Evolutionary conservation across 352 stramenopile genomes (phyloP).

Genomic region (Phytopythium litorale): DNA sequence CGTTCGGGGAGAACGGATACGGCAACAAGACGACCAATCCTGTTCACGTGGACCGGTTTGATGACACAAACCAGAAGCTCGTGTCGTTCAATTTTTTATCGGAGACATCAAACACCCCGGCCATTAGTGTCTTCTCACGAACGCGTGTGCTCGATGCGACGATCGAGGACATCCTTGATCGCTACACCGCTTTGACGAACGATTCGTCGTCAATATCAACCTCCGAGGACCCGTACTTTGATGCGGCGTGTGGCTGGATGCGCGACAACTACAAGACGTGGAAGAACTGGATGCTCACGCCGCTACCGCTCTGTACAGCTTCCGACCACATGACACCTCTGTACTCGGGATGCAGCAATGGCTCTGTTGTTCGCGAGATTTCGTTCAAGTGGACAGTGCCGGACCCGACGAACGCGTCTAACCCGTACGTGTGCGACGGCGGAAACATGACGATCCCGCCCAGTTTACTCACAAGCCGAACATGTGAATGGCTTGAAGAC

Average conservation of each 20-base stretch:
- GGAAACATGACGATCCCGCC: conserved; percentile 7
- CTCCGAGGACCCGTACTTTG: conserved; percentile 13
- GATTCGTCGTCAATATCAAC: not conserved
- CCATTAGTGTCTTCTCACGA: conserved; percentile 7
- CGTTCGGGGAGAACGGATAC: conserved; percentile 31
- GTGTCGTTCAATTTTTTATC: conserved; percentile 14
- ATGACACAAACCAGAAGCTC: conserved; percentile 30
- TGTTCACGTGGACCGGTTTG: conserved; percentile 26
- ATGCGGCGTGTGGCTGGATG: conserved; percentile 21
- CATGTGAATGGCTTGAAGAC: conserved; percentile 22
- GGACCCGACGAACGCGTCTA: conserved; percentile 11
- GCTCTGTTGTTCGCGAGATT: conserved; percentile 2
- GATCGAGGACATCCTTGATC: not conserved
- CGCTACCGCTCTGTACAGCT: conserved; percentile 17
- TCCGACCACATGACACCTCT: conserved; percentile 9
- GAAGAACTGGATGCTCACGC: conserved; percentile 15
- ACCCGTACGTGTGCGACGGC: conserved; percentile 24
- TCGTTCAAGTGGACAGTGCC: conserved; percentile 18
- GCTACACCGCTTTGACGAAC: not conserved
- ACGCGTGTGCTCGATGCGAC: conserved; percentile 10
- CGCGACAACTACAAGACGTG: conserved; percentile 21
- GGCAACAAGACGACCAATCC: conserved; percentile 12
- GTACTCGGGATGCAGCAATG: conserved; percentile 8
- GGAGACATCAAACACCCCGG: not conserved
- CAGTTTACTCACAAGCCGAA: conserved; percentile 13